These are phyloP conservation scores for Hymenoscyphus linearis DNA, from an alignment of 2,329 filamentous ascomycete species.

Conservation along the genomic window DNA sequence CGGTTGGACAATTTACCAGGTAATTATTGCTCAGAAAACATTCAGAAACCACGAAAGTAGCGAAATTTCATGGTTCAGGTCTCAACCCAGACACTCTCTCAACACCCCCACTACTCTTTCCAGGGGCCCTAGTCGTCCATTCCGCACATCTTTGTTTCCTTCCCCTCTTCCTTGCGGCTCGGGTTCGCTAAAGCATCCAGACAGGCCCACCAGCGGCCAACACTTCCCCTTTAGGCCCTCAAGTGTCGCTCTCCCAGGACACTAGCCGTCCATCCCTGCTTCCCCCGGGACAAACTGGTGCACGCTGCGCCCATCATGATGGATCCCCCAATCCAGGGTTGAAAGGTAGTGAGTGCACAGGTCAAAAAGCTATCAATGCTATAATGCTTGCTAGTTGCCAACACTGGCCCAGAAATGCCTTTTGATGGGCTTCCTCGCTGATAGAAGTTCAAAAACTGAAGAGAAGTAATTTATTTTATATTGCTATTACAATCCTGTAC, in stretches of 20 bases:
- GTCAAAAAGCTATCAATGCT: not conserved
- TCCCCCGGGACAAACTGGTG: not conserved
- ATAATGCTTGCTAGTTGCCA: not conserved
- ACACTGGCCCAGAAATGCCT: not conserved
- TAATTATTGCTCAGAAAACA: not conserved
- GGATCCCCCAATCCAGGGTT: conserved; percentile 2
- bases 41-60: not conserved
- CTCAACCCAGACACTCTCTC: not conserved
- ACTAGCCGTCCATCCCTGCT: not conserved
- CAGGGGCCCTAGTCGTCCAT: not conserved
- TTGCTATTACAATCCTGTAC: not conserved
- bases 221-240: not conserved
- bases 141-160: not conserved
- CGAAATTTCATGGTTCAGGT: not conserved
- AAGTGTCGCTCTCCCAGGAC: not conserved
- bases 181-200: not conserved
- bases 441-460: not conserved
- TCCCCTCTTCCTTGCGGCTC: not conserved
- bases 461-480: not conserved
- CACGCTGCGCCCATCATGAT: conserved; percentile 1
- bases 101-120: not conserved
- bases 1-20: not conserved
- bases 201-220: not conserved
- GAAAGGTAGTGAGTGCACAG: not conserved
- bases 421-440: not conserved